Evolutionary conservation across 2,329 filamentous ascomycete genomes (phyloP).

Genomic region (Ceratocystis diversiconidia): DNA sequence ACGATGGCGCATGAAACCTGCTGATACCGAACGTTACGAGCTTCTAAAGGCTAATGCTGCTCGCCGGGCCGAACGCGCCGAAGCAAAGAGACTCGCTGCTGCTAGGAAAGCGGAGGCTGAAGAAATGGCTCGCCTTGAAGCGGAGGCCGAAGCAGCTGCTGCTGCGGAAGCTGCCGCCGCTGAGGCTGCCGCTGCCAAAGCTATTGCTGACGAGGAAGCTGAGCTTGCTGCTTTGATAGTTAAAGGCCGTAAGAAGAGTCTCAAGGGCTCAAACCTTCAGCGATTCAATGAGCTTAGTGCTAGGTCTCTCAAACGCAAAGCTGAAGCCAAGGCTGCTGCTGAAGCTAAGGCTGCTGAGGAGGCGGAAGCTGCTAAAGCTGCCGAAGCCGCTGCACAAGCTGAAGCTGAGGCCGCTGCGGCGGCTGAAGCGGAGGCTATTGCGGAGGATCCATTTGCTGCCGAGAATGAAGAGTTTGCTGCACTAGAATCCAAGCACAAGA

Average conservation of each 20-base stretch:
- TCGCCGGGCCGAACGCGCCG: constrained; percentile 11
- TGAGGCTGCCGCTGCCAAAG: neutral
- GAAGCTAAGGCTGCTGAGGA: neutral
- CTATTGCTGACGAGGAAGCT: constrained; percentile 10
- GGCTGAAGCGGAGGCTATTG: neutral
- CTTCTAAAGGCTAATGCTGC: constrained; percentile 9
- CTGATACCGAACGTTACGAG: constrained; percentile 9
- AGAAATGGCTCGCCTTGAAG: constrained; percentile 1
- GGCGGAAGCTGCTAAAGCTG: neutral
- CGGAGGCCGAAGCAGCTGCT: constrained; percentile 1
- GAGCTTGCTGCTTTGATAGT: neutral
- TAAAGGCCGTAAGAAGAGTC: neutral
- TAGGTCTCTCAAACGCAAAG: neutral
- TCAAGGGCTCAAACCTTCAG: neutral
- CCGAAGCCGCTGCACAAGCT: constrained; percentile 4
- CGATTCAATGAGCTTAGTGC: constrained; percentile 6
- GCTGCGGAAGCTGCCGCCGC: neutral
- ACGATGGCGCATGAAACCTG: constrained; percentile 5
- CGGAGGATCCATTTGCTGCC: constrained; percentile 21
- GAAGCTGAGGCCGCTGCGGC: constrained; percentile 8
- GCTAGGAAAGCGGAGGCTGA: neutral
- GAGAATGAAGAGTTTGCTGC: constrained; percentile 44
- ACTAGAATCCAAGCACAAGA: constrained; percentile 28
- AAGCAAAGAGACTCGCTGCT: constrained; percentile 11
- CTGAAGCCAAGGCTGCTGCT: neutral